A percentile compares a stretch with the other conserved stretches of the same genome.
Evolutionary conservation across 2,329 filamentous ascomycete species (phyloP).

Genomic region (Xylaria hypoxylon): DNA sequence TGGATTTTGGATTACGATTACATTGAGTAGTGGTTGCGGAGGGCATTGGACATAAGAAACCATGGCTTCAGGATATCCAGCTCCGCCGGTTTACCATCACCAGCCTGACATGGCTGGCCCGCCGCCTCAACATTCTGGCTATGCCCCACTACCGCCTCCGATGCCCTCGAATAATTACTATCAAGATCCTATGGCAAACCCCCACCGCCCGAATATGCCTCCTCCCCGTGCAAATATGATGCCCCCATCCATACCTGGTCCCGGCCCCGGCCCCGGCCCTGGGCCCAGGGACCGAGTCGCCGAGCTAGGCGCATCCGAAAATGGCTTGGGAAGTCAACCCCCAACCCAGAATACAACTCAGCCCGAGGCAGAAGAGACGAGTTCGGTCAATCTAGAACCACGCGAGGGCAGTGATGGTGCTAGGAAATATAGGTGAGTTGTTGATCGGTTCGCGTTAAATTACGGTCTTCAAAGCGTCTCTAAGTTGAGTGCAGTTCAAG

Average conservation of each 20-base stretch:
- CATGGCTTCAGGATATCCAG: slow-evolving; percentile 51
- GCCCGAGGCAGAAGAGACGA: slow-evolving; percentile 43
- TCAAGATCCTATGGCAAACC: slow-evolving; percentile 48
- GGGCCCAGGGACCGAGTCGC: slow-evolving; percentile 45
- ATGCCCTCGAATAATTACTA: slow-evolving; percentile 48
- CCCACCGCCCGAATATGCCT: slow-evolving; percentile 49
- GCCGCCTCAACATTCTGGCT: slow-evolving; percentile 47
- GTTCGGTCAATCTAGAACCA: slow-evolving; percentile 39
- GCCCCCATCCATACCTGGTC: slow-evolving; percentile 47
- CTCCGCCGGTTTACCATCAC: slow-evolving; percentile 48
- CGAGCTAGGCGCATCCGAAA: slow-evolving; percentile 45
- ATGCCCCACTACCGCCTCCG: slow-evolving; percentile 48
- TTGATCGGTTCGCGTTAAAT: not conserved
- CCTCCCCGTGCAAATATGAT: slow-evolving; percentile 49
- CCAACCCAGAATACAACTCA: slow-evolving; percentile 43
- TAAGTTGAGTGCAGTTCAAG: slow-evolving; percentile 23
- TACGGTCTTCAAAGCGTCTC: slow-evolving; percentile 4
- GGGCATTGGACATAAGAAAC: slow-evolving; percentile 35
- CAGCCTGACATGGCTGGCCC: slow-evolving; percentile 48
- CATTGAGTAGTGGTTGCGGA: slow-evolving; percentile 26
- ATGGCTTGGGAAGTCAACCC: slow-evolving; percentile 42
- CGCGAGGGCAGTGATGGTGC: slow-evolving; percentile 47
- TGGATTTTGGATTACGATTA: slow-evolving; percentile 34
- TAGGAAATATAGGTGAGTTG: slow-evolving; percentile 49
- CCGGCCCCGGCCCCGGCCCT: slow-evolving; percentile 43